phyloP scores from a whole-genome alignment of 1,284 basidiomycete genomes.

The Sanghuangporus weigelae region DNA sequence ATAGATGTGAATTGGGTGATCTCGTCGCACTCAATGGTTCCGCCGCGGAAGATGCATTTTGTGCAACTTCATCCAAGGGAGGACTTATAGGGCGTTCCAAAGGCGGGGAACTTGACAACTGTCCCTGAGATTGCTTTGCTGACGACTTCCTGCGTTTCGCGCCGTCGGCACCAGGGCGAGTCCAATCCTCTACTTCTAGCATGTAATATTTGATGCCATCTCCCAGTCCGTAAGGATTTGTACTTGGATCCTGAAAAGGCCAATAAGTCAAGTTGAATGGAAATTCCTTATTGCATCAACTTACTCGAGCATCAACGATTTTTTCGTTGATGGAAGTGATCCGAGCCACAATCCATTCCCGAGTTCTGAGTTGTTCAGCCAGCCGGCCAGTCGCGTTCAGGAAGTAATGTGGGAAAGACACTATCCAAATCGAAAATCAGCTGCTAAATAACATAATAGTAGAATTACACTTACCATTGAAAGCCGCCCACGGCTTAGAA shows the following conservation, averaged over 20 bases:
- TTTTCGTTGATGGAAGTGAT: slow-evolving; percentile 86
- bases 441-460: slow-evolving; percentile 49
- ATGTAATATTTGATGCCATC: slow-evolving; percentile 92
- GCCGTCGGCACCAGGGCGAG: slow-evolving; percentile 51
- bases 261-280: neutral
- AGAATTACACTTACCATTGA: slow-evolving; percentile 7
- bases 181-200: slow-evolving; percentile 92
- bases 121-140: slow-evolving; percentile 32
- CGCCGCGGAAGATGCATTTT: slow-evolving; percentile 11
- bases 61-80: slow-evolving; percentile 6
- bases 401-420: slow-evolving; percentile 97
- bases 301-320: slow-evolving; percentile 74
- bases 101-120: slow-evolving; percentile 17
- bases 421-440: slow-evolving; percentile 34
- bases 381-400: slow-evolving; percentile 81
- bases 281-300: slow-evolving; percentile 21
- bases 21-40: slow-evolving; percentile 17
- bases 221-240: slow-evolving; percentile 76
- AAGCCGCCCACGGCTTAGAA: slow-evolving; percentile 61
- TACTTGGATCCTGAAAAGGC: slow-evolving; percentile 54
- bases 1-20: slow-evolving; percentile 19
- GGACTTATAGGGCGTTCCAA: slow-evolving; percentile 19
- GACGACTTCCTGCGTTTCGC: slow-evolving; percentile 52
- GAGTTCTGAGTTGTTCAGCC: slow-evolving; percentile 77
- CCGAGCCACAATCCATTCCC: slow-evolving; percentile 93